Percentiles rank a stretch among this genome's conserved stretches.
phyloP scores from a whole-genome alignment of 2,329 filamentous ascomycete species.

The Pseudogymnoascus sp. region DNA sequence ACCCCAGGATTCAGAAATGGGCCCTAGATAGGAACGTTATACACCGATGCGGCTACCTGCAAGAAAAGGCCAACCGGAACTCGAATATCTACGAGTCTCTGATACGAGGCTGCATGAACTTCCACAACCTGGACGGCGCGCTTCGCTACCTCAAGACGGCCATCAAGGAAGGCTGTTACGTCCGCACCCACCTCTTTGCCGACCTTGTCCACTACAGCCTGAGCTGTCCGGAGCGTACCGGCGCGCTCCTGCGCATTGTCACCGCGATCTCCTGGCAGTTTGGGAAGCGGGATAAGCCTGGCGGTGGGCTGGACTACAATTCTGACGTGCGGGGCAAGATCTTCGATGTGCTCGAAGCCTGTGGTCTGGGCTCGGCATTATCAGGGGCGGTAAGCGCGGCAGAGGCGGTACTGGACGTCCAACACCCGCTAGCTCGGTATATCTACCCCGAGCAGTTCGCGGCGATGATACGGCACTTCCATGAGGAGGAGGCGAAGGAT shows the following conservation, averaged over 20 bases:
- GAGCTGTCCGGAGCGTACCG: not conserved
- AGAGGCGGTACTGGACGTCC: not conserved
- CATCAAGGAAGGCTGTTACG: constrained; percentile 21
- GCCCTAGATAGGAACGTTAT: constrained; percentile 19
- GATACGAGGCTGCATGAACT: constrained; percentile 21
- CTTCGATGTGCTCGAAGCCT: not conserved
- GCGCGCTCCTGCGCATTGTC: not conserved
- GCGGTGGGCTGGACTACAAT: not conserved
- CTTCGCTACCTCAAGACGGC: constrained; percentile 22
- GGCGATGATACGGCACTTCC: not conserved
- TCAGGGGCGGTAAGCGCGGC: not conserved
- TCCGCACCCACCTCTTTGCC: constrained; percentile 19
- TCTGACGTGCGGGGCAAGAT: not conserved
- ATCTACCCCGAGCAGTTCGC: not conserved
- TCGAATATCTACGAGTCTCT: constrained; percentile 23
- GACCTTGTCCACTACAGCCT: constrained; percentile 19
- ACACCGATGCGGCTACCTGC: constrained; percentile 15
- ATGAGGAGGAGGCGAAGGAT: not conserved
- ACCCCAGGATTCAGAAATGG: constrained; percentile 18
- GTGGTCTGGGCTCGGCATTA: not conserved
- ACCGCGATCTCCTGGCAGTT: not conserved
- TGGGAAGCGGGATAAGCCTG: not conserved
- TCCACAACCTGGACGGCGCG: constrained; percentile 18
- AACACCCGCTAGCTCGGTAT: not conserved
- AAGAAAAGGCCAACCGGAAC: constrained; percentile 21